Conservation (phyloP, 129 eudicot genomes). For the Ambrosia trifida region DNA sequence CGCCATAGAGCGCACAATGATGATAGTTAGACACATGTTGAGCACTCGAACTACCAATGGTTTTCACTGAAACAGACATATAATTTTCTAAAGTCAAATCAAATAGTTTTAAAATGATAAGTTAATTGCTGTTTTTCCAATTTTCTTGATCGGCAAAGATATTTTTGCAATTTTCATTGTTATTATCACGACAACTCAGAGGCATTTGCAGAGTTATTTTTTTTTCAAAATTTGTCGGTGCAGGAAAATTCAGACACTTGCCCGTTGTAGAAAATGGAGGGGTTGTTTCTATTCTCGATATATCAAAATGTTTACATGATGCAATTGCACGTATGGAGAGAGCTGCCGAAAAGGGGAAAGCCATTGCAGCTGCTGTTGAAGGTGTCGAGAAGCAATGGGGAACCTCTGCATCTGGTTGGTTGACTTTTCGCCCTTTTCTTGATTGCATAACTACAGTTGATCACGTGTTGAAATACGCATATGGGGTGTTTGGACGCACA, state of each 20-base stretch:
- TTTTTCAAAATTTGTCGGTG: not conserved
- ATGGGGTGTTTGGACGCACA: not conserved
- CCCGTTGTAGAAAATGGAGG: slow-evolving; percentile 96
- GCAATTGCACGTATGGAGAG: slow-evolving; percentile 96
- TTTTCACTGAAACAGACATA: not conserved
- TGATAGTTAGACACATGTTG: too few relatives aligned
- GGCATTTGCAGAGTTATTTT: not conserved
- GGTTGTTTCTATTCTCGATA: slow-evolving; percentile 89
- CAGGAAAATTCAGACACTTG: slow-evolving; percentile 96
- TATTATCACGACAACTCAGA: not conserved
- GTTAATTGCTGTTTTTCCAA: too few relatives aligned
- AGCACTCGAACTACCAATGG: too few relatives aligned
- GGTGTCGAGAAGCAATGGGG: slow-evolving; percentile 98
- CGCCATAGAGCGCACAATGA: too few relatives aligned
- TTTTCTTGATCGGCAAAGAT: too few relatives aligned
- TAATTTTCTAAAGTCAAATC: too few relatives aligned
- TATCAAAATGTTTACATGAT: slow-evolving; percentile 90
- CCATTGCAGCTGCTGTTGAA: slow-evolving; percentile 98
- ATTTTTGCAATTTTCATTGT: too few relatives aligned
- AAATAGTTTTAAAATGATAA: too few relatives aligned
- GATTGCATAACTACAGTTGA: not conserved
- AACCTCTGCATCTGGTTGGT: slow-evolving; percentile 67
- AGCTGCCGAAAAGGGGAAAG: slow-evolving; percentile 99
- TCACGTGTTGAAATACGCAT: slow-evolving; percentile 13
- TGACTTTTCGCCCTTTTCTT: not conserved